Conservation (phyloP, 257 asterid species). For the Petunia axillaris region DNA sequence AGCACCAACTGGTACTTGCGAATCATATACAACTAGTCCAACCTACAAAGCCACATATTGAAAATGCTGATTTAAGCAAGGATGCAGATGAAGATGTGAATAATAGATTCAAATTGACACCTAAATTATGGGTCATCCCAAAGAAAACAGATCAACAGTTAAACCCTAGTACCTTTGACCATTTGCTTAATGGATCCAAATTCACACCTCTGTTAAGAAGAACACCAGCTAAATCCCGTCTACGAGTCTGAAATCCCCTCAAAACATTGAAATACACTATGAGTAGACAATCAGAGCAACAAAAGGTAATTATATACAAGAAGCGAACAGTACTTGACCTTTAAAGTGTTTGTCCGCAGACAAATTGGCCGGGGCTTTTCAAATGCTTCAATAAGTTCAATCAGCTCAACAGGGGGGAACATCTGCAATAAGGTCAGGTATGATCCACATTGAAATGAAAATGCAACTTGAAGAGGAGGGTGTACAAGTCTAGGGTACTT, state of each 20-base stretch:
- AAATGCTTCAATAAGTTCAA: slow-evolving; percentile 94
- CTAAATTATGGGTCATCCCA: background rate
- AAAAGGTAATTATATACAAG: slow-evolving; percentile 9
- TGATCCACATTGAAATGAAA: slow-evolving; percentile 23
- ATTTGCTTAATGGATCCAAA: slow-evolving; percentile 92
- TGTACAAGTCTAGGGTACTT: background rate
- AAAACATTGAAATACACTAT: background rate
- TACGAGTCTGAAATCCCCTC: slow-evolving; percentile 63
- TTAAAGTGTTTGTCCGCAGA: slow-evolving; percentile 84
- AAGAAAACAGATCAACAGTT: slow-evolving; percentile 25
- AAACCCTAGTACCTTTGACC: slow-evolving; percentile 76
- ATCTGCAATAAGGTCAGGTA: slow-evolving; percentile 50
- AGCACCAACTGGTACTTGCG: slow-evolving; percentile 98
- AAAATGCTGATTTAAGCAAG: background rate
- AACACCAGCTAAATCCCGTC: slow-evolving; percentile 96
- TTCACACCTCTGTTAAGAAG: slow-evolving; percentile 94
- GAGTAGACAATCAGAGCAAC: slow-evolving; percentile 11
- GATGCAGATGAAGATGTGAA: background rate
- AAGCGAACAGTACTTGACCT: slow-evolving; percentile 46
- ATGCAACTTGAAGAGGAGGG: slow-evolving; percentile 18
- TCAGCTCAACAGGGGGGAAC: slow-evolving; percentile 85
- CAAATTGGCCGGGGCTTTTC: slow-evolving; percentile 95
- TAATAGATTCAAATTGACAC: slow-evolving; percentile 2
- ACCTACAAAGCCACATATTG: slow-evolving; percentile 48
- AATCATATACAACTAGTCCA: slow-evolving; percentile 91